phyloP scores from a whole-genome alignment of 148 eudicot species.

The Agrostemma githago region DNA sequence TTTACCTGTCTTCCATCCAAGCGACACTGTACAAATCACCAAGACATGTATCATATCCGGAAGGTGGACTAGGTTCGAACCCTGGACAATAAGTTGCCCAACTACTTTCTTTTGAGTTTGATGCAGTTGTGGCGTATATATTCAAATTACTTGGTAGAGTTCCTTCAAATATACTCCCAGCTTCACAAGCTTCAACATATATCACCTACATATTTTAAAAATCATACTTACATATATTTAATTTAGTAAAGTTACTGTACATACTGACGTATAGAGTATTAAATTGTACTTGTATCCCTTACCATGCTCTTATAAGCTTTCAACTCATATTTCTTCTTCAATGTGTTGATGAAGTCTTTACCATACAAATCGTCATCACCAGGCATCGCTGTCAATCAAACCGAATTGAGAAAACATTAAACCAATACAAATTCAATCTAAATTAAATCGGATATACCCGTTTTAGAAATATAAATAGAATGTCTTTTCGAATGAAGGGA shows the following conservation, averaged over 20 bases:
- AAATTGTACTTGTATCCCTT: not conserved
- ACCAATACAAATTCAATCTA: not conserved
- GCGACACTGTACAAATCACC: slow-evolving; percentile 82
- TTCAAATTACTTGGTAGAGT: slow-evolving; percentile 45
- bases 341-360: slow-evolving; percentile 49
- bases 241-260: not conserved
- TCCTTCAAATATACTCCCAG: slow-evolving; percentile 75
- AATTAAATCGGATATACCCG: no score
- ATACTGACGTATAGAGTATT: not conserved
- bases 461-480: not conserved
- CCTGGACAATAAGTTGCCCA: slow-evolving; percentile 83
- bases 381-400: slow-evolving; percentile 56
- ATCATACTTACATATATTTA: not conserved
- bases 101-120: slow-evolving; percentile 69
- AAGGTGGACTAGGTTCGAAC: slow-evolving; percentile 51
- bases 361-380: slow-evolving; percentile 52
- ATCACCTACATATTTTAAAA: slow-evolving; percentile 39
- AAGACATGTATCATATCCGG: slow-evolving; percentile 55
- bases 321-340: slow-evolving; percentile 54
- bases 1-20: slow-evolving; percentile 87
- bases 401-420: not conserved
- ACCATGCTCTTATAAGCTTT: slow-evolving; percentile 77
- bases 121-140: slow-evolving; percentile 69
- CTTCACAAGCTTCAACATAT: slow-evolving; percentile 76
- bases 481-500: not conserved